A percentile compares a stretch with the other conserved stretches of the same genome.
These are phyloP conservation scores for Oenanthe sinensis DNA, from an alignment of 129 eudicot species.

Conservation along the genomic window DNA sequence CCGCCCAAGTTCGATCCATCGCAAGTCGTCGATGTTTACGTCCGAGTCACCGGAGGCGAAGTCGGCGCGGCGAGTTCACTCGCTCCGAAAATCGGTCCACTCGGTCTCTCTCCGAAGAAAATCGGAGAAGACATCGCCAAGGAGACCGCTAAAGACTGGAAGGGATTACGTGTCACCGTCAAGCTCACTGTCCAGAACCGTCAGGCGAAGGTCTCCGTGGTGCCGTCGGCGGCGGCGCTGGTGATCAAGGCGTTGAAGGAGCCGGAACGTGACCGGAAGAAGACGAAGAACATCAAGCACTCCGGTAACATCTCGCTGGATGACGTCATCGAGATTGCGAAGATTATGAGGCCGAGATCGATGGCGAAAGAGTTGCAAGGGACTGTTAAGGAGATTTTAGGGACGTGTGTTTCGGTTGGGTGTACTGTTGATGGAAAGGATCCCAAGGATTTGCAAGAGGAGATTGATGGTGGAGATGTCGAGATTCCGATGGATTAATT, in stretches of 20 bases:
- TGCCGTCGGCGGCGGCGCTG: constrained; percentile 81
- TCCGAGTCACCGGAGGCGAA: constrained; percentile 82
- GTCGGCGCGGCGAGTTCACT: constrained; percentile 30
- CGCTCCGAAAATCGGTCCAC: constrained; percentile 77
- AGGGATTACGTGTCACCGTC: constrained; percentile 85
- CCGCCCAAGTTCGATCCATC: constrained; percentile 73
- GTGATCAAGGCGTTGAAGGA: constrained; percentile 88
- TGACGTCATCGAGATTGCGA: constrained; percentile 40
- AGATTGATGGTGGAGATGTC: constrained; percentile 33
- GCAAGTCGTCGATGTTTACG: constrained; percentile 71
- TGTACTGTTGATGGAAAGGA: constrained; percentile 26
- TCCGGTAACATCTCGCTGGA: constrained; percentile 17
- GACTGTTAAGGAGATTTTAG: constrained; percentile 37
- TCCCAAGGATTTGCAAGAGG: constrained; percentile 36
- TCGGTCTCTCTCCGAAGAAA: constrained; percentile 74
- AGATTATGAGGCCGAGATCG: constrained; percentile 32
- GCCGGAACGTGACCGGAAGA: constrained; percentile 63
- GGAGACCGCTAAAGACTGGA: constrained; percentile 88
- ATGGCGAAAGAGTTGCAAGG: constrained; percentile 39
- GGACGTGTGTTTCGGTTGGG: constrained; percentile 41
- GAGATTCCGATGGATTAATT: constrained; percentile 35
- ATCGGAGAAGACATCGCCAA: constrained; percentile 25
- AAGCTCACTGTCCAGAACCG: constrained; percentile 89
- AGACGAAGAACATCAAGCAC: constrained; percentile 15
- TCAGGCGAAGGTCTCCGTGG: constrained; percentile 82